phyloP scores from a whole-genome alignment of 345 rosid species.

The Acer negundo region DNA sequence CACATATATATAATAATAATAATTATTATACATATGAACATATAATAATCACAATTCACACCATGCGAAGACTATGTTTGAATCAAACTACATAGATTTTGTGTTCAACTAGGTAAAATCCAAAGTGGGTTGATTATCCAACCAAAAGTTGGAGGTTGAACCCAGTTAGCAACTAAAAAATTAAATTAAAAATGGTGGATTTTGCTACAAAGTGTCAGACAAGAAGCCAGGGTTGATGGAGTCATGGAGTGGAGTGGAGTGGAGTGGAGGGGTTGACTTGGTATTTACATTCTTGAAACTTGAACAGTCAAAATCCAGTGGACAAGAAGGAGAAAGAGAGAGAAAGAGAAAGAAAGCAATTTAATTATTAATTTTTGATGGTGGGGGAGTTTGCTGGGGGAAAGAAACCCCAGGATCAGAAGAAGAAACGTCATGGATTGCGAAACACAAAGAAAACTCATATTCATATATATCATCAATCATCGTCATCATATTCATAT shows the following conservation, averaged over 20 bases:
- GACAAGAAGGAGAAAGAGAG: background rate
- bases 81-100: background rate
- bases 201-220: slow-evolving; percentile 12
- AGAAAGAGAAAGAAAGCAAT: no score
- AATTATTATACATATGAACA: no score
- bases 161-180: no score
- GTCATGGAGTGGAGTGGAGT: no score
- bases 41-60: no score
- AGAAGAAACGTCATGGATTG: slow-evolving; percentile 20
- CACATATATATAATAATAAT: no score
- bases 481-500: no score
- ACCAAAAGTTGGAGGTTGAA: no score
- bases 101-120: background rate
- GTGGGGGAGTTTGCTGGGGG: background rate
- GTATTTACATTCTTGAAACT: background rate
- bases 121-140: background rate
- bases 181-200: background rate
- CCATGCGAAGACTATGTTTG: background rate
- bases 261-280: background rate
- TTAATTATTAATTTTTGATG: background rate
- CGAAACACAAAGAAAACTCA: slow-evolving; percentile 30
- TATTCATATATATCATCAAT: no score
- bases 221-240: background rate
- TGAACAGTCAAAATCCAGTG: slow-evolving; percentile 21
- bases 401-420: no score